A percentile compares a stretch with the other conserved stretches of the same genome.
Conservation (phyloP, 2,329 filamentous ascomycete genomes). For the Xylaria sp. region DNA sequence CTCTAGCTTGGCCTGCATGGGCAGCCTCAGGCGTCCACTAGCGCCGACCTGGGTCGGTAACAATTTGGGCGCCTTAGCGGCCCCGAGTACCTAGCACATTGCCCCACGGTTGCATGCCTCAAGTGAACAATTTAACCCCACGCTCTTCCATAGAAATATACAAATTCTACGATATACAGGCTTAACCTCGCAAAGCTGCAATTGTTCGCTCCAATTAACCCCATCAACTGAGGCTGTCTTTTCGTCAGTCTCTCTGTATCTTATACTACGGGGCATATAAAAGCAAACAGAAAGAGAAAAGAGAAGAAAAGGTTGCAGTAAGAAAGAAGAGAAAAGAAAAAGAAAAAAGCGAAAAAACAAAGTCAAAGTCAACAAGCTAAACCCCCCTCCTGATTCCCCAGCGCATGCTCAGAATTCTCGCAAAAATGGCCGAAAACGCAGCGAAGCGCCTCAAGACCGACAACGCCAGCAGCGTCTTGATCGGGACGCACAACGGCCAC, state of each 20-base stretch:
- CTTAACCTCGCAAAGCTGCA: neutral
- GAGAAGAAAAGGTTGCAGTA: no score
- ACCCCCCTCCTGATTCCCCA: neutral
- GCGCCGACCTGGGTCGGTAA: neutral
- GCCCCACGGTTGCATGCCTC: neutral
- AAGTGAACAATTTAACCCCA: conserved; percentile 21
- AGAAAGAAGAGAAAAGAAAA: no score
- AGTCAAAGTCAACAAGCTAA: neutral
- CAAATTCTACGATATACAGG: conserved; percentile 8
- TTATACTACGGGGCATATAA: neutral
- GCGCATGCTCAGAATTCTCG: conserved; percentile 57
- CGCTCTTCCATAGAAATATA: conserved; percentile 14
- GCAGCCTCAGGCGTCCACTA: conserved; percentile 6
- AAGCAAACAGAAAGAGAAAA: neutral
- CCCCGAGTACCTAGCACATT: no score
- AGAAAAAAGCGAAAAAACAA: neutral
- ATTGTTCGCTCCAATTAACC: neutral
- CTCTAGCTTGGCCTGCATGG: conserved; percentile 13
- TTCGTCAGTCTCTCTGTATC: neutral
- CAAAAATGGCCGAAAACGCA: conserved; percentile 73
- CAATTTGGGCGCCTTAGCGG: no score
- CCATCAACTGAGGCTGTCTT: neutral
- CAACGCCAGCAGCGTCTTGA: conserved; percentile 60
- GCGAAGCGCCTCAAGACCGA: conserved; percentile 85
- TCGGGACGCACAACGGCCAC: conserved; percentile 97